Base-by-base conservation (phyloP, 805 yeast species). In the Metschnikowia continentalis region DNA sequence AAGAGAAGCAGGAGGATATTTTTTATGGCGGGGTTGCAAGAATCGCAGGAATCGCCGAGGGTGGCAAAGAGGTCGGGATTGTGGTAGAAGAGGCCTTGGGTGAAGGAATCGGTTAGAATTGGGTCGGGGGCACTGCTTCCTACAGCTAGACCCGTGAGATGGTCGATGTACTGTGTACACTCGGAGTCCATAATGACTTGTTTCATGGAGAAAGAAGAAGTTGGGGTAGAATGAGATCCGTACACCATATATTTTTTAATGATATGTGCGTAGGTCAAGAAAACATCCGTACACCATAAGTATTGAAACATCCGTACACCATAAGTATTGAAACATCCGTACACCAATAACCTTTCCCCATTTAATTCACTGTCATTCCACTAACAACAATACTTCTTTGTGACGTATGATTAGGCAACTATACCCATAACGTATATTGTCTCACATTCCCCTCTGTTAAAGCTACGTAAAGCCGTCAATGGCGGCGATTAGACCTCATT, bases 1-100 rank as follows among this genome's bases (percentile, higher is more conserved):
- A 48, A 36, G 30, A 55, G 54, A 3, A 54, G 50, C 32, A 15
- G 51, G 30, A 56, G 51, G 38, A 54, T 42, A 26, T 41, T 42
- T 22, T 45, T 40, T 42, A 56, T 35, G 38, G 53, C 52, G 32
- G 58, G 56, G 32, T 38, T 49, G 30, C 47, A 46, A 14, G 52
- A 20, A 11, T 42, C 44, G 35, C 47, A 46, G 6, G 52, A 20
- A 11, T 42, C 44, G 36, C 47, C 48, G 14, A 6, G 11, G 41
- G 36, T 45, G 14, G 35, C 7, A 30, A 47, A 45, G n/a, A 50
- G 46, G 6, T 42, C 32, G 14, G 52, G 54, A 6, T 32, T 20
- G 20, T 50, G 54, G 37, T 17, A 50, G 2, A 44, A 46, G 35
- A 53, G 40, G 14, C 51, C 51, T 17, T 40, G 19, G 15, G 48